Percentiles rank a stretch among this genome's conserved stretches.
Evolutionary conservation across 345 rosid species (phyloP).

Genomic region (Chamaenerion angustifolium): DNA sequence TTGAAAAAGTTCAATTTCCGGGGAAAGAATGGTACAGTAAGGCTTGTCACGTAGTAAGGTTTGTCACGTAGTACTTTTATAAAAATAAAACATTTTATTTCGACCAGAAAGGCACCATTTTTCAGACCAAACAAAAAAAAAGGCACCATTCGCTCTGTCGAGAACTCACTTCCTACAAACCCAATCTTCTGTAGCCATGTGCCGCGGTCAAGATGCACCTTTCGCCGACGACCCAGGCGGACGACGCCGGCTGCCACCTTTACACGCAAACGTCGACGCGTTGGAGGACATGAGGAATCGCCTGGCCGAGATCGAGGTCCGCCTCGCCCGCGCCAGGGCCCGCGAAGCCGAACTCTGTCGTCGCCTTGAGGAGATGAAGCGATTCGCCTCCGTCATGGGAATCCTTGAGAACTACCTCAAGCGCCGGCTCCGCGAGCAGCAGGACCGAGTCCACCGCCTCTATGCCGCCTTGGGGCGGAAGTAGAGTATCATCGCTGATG

Average conservation of each 20-base stretch:
- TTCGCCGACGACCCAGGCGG: slow-evolving; percentile 14
- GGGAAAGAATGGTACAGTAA: too few species aligned
- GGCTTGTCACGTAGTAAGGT: too few species aligned
- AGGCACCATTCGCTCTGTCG: too few species aligned
- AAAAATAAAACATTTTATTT: too few species aligned
- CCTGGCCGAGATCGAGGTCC: slow-evolving; percentile 62
- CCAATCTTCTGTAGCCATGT: slow-evolving; percentile 21
- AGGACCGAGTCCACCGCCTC: slow-evolving; percentile 24
- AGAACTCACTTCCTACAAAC: too few species aligned
- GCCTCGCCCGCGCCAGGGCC: slow-evolving; percentile 66
- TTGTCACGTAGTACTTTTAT: too few species aligned
- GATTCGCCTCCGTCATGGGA: slow-evolving; percentile 80
- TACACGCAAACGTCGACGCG: slow-evolving; percentile 18
- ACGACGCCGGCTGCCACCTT: slow-evolving; percentile 9
- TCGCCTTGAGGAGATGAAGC: slow-evolving; percentile 66
- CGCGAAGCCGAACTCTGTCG: slow-evolving; percentile 75
- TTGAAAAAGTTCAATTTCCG: too few species aligned
- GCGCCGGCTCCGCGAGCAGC: slow-evolving; percentile 53
- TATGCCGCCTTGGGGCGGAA: too few species aligned
- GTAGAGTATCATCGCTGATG: too few species aligned
- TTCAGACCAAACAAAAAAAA: too few species aligned
- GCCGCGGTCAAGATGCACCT: slow-evolving; percentile 56
- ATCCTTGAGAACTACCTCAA: slow-evolving; percentile 59
- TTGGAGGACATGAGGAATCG: slow-evolving; percentile 44
- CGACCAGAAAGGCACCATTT: too few species aligned